phyloP scores from a whole-genome alignment of 1,139 yeast species.

The Sugiyamaella castrensis region DNA sequence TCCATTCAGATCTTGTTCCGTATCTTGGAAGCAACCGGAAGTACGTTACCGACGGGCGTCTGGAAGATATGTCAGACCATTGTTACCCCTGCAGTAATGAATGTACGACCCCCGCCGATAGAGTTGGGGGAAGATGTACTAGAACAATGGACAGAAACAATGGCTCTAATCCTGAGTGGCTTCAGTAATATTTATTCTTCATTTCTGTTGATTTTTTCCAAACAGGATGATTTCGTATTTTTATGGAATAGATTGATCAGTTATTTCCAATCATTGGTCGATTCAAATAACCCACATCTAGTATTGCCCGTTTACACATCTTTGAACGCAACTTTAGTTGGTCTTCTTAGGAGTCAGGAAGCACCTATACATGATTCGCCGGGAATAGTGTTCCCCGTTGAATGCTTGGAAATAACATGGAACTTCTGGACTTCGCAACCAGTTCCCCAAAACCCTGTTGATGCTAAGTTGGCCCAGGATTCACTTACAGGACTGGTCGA shows the following conservation, averaged over 20 bases:
- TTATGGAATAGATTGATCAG: constrained; percentile 54
- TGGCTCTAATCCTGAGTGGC: constrained; percentile 58
- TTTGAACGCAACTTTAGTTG: constrained; percentile 46
- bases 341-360: constrained; percentile 28
- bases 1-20: constrained; percentile 84
- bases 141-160: constrained; percentile 53
- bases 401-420: constrained; percentile 47
- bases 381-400: constrained; percentile 32
- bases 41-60: constrained; percentile 42
- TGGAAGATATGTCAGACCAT: constrained; percentile 40
- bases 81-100: constrained; percentile 38
- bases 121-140: background rate
- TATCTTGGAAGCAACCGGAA: constrained; percentile 76
- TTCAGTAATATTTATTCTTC: constrained; percentile 50
- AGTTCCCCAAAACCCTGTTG: constrained; percentile 34
- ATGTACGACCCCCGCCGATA: constrained; percentile 26
- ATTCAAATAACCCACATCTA: constrained; percentile 46
- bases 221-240: constrained; percentile 28
- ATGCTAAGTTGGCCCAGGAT: constrained; percentile 31
- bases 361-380: constrained; percentile 1
- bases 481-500: constrained; percentile 31
- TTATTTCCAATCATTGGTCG: constrained; percentile 45
- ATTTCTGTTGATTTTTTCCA: constrained; percentile 41
- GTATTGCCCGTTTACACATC: constrained; percentile 53
- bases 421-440: constrained; percentile 60